Evolutionary conservation across 352 stramenopile genomes (phyloP).

Genomic region (Phytophthora brassicae): DNA sequence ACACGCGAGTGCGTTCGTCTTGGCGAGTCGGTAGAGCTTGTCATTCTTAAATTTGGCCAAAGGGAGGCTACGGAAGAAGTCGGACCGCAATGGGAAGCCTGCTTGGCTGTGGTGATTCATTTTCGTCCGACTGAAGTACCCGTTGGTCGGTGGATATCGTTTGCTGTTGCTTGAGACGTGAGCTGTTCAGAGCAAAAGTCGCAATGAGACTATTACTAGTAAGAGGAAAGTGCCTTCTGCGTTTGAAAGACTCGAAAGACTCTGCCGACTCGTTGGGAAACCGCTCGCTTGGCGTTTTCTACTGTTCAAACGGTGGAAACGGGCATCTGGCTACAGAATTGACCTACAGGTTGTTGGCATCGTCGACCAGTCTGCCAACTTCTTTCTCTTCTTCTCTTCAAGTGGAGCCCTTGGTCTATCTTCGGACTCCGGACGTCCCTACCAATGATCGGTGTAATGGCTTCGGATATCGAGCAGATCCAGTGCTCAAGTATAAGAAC

Average conservation of each 20-base stretch:
- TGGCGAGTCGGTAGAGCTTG: constrained; percentile 53
- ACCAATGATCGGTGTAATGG: constrained; percentile 10
- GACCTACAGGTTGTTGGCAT: constrained; percentile 15
- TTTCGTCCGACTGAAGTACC: not conserved
- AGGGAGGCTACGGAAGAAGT: constrained; percentile 74
- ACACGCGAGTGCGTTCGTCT: constrained; percentile 55
- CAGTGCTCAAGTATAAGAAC: not conserved
- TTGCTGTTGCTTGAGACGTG: constrained; percentile 9
- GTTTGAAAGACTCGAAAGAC: constrained; percentile 18
- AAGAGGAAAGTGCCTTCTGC: constrained; percentile 4
- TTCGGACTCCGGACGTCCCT: constrained; percentile 12
- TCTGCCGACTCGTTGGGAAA: constrained; percentile 25
- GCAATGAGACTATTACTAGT: constrained; percentile 30
- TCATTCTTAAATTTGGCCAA: constrained; percentile 59
- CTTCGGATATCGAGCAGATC: not conserved
- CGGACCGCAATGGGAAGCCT: constrained; percentile 64
- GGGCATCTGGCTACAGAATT: not conserved
- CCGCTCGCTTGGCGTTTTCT: constrained; percentile 12
- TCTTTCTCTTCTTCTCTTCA: too few relatives aligned
- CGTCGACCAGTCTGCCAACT: constrained; percentile 23
- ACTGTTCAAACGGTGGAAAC: not conserved
- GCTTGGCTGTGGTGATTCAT: constrained; percentile 29
- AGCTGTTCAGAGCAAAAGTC: constrained; percentile 27
- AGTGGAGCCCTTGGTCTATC: constrained; percentile 17
- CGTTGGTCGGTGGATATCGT: constrained; percentile 1